Evolutionary conservation across 345 rosid species (phyloP).

Genomic region (Pseudoturritis turrita): DNA sequence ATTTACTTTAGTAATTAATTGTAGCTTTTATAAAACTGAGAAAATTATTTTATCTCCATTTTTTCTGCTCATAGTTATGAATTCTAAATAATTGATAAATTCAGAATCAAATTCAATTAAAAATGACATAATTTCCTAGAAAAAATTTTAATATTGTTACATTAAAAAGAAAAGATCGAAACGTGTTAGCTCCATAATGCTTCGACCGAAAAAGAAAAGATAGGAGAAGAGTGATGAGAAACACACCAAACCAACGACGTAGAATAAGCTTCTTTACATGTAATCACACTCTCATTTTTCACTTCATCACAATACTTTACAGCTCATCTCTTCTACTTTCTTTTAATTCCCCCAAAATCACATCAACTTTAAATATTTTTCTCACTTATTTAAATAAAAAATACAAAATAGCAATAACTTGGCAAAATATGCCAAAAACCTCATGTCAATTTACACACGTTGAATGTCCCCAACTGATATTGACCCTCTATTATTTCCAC

Average conservation of each 20-base stretch:
- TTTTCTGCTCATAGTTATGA: too few relatives aligned
- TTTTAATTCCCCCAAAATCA: neutral
- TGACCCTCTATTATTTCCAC: conserved; percentile 23
- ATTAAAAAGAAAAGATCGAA: neutral
- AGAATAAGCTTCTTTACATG: conserved; percentile 31
- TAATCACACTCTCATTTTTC: conserved; percentile 24
- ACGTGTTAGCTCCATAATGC: conserved; percentile 26
- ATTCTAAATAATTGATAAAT: neutral
- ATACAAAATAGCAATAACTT: neutral
- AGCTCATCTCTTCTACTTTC: conserved; percentile 25
- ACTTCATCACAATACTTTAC: conserved; percentile 30
- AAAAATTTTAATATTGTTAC: neutral
- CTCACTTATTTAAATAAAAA: too few relatives aligned
- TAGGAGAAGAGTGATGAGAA: conserved; percentile 24
- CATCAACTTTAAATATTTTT: conserved; percentile 15
- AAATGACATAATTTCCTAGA: neutral
- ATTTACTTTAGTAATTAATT: too few relatives aligned
- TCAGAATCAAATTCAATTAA: neutral
- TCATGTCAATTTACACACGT: conserved; percentile 30
- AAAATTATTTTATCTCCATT: too few relatives aligned
- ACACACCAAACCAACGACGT: conserved; percentile 16
- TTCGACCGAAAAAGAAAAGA: conserved; percentile 17
- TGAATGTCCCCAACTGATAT: conserved; percentile 24
- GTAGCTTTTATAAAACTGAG: too few relatives aligned
- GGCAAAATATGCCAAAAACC: conserved; percentile 28